phyloP scores from a whole-genome alignment of 2,329 filamentous ascomycete species.

The Exophiala oligosperma region DNA sequence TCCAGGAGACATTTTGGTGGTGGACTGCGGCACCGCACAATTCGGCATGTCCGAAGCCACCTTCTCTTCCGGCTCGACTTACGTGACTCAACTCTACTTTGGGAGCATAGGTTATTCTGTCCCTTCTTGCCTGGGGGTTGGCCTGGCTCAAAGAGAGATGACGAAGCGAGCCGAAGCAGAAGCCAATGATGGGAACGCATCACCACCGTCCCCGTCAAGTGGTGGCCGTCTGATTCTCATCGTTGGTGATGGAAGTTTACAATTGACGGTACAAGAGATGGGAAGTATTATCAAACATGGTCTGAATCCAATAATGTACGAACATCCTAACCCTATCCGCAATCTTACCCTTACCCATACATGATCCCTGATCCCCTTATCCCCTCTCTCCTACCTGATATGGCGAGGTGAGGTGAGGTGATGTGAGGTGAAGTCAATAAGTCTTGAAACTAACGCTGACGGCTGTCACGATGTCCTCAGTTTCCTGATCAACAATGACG shows the following conservation, averaged over 20 bases:
- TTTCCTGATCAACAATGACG: constrained; percentile 26
- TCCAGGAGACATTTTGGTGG: constrained; percentile 22
- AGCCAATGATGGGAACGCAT: no score
- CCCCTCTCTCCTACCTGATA: no score
- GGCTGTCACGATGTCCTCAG: background rate
- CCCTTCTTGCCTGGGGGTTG: constrained; percentile 21
- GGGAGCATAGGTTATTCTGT: constrained; percentile 27
- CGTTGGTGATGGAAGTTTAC: constrained; percentile 28
- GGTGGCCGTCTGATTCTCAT: constrained; percentile 21
- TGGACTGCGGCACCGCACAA: constrained; percentile 27
- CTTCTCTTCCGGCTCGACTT: constrained; percentile 18
- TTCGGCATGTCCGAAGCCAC: constrained; percentile 21
- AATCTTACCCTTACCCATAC: no score
- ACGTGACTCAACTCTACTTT: constrained; percentile 24
- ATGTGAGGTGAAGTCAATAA: no score
- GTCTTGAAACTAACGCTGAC: no score
- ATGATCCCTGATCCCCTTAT: no score
- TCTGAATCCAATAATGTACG: constrained; percentile 13
- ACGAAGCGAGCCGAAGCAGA: background rate
- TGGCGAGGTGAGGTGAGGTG: no score
- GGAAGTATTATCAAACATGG: constrained; percentile 25
- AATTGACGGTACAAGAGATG: constrained; percentile 29
- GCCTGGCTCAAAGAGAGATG: constrained; percentile 22
- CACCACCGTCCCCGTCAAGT: background rate
- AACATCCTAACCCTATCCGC: no score